Conservation (phyloP, 371 early-diverging fungal genomes). For the Cokeromyces recurvatus region DNA sequence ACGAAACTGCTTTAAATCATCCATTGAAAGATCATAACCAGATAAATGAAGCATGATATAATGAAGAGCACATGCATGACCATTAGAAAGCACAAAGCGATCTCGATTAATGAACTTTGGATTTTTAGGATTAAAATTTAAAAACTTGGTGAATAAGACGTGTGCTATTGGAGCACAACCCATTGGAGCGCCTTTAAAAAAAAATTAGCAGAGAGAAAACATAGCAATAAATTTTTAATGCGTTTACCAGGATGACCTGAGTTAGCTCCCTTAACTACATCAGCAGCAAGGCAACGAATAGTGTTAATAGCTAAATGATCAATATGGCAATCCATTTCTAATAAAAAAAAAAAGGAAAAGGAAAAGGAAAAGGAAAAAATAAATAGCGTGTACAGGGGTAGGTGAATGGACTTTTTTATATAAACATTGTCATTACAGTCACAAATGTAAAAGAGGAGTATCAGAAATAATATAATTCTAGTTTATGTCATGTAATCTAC, state of each 20-base stretch:
- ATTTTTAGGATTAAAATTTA: constrained; percentile 84
- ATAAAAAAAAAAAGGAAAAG: neutral
- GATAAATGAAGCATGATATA: constrained; percentile 89
- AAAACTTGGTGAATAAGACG: constrained; percentile 81
- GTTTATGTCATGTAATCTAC: too few species aligned
- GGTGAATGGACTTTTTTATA: constrained; percentile 6
- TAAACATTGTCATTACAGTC: neutral
- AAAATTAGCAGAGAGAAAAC: too few species aligned
- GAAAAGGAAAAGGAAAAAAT: neutral
- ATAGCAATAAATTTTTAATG: too few species aligned
- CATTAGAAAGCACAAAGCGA: constrained; percentile 97
- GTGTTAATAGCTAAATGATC: constrained; percentile 84
- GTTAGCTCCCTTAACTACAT: constrained; percentile 92
- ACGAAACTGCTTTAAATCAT: constrained; percentile 93
- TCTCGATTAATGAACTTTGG: constrained; percentile 91
- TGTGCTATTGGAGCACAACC: constrained; percentile 98
- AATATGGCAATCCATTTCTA: constrained; percentile 48
- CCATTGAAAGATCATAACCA: constrained; percentile 84
- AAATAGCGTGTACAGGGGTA: neutral
- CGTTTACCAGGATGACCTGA: constrained; percentile 95
- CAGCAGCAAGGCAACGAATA: constrained; percentile 90
- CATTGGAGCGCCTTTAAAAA: constrained; percentile 92
- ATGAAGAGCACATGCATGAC: constrained; percentile 94
- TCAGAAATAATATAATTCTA: too few species aligned
- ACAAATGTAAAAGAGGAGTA: too few species aligned